Conservation (phyloP, 208 protist species). For the Trypanosoma congolense region DNA sequence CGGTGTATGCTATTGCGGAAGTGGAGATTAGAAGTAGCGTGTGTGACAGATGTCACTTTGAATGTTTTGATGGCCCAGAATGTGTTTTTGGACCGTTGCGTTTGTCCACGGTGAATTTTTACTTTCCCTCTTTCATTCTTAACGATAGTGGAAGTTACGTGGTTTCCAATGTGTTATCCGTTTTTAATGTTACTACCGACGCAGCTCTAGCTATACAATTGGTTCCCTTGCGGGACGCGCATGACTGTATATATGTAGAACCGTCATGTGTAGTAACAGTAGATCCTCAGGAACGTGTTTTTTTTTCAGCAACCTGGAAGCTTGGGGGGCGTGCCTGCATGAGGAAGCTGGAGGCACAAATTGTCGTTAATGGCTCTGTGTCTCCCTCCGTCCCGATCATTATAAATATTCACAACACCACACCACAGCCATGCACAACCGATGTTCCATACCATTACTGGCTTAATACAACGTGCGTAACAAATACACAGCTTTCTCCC, state of each 20-base stretch:
- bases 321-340: constrained; percentile 51
- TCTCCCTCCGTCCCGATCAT: constrained; percentile 64
- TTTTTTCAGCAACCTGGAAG: constrained; percentile 78
- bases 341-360: constrained; percentile 59
- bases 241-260: constrained; percentile 55
- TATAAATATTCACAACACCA: constrained; percentile 63
- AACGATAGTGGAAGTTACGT: constrained; percentile 70
- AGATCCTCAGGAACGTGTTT: constrained; percentile 81
- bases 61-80: constrained; percentile 60
- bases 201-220: constrained; percentile 85
- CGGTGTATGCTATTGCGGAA: constrained; percentile 72
- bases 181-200: constrained; percentile 85
- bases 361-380: constrained; percentile 75
- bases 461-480: constrained; percentile 78
- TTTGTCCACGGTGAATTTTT: constrained; percentile 78
- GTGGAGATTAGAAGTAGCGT: constrained; percentile 66
- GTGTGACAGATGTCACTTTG: constrained; percentile 46
- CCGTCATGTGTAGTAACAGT: constrained; percentile 80
- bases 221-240: constrained; percentile 46
- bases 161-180: constrained; percentile 80
- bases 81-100: constrained; percentile 84
- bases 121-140: constrained; percentile 79
- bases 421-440: constrained; percentile 48
- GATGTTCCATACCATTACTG: constrained; percentile 85
- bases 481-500: constrained; percentile 68